Evolutionary conservation across 352 stramenopile genomes (phyloP).

Genomic region (Pythium aquatile): DNA sequence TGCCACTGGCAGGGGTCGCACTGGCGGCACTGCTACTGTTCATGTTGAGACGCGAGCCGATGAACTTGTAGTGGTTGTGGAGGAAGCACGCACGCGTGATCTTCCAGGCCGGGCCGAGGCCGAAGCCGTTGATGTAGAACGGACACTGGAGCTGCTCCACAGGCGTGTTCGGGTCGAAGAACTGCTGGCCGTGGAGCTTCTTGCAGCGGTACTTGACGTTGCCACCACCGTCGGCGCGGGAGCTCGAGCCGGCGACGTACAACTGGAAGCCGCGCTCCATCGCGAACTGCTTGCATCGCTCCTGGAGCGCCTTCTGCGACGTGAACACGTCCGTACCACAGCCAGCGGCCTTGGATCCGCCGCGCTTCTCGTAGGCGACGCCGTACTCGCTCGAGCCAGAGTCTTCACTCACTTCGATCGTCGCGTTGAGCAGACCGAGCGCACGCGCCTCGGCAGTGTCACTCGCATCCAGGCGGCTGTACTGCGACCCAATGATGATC

Average conservation of each 20-base stretch:
- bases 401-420: conserved; percentile 48
- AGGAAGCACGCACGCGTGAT: conserved; percentile 72
- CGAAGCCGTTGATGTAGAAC: conserved; percentile 84
- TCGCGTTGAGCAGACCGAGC: conserved; percentile 47
- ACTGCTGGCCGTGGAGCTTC: conserved; percentile 78
- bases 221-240: conserved; percentile 57
- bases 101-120: conserved; percentile 63
- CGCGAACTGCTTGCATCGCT: conserved; percentile 77
- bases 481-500: conserved; percentile 25
- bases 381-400: conserved; percentile 50
- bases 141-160: conserved; percentile 55
- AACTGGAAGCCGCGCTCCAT: conserved; percentile 75
- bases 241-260: conserved; percentile 65
- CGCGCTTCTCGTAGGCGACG: conserved; percentile 76
- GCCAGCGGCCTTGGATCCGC: conserved; percentile 47
- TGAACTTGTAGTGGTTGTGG: conserved; percentile 88
- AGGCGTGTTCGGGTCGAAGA: conserved; percentile 58
- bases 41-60: conserved; percentile 46
- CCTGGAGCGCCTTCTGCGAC: conserved; percentile 62
- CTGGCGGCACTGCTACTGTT: conserved; percentile 4
- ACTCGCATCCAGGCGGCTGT: conserved; percentile 59
- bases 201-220: conserved; percentile 87
- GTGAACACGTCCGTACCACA: conserved; percentile 58
- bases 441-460: conserved; percentile 48
- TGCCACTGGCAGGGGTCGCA: not conserved